Evolutionary conservation across 2,329 filamentous ascomycete genomes (phyloP).

Genomic region (Fusarium sp.): DNA sequence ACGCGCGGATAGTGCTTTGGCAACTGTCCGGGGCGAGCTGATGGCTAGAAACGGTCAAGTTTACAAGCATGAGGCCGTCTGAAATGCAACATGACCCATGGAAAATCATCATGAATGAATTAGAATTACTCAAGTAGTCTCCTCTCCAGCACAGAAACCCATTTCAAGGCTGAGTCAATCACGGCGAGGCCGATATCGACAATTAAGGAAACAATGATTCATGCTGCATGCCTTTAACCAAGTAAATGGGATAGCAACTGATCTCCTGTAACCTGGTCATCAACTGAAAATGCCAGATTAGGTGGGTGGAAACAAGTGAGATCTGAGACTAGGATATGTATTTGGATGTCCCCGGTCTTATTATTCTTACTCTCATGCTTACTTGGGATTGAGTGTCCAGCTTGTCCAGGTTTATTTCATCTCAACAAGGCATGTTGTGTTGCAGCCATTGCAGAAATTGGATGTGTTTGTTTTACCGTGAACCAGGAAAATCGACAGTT

Average conservation of each 20-base stretch:
- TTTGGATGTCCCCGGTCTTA: neutral
- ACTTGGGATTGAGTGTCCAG: slow-evolving; percentile 21
- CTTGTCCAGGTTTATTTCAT: slow-evolving; percentile 36
- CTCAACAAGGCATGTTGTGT: slow-evolving; percentile 15
- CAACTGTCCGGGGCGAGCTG: slow-evolving; percentile 46
- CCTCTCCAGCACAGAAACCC: neutral
- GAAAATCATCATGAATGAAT: neutral
- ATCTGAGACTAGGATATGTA: slow-evolving; percentile 22
- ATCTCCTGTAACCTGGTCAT: neutral
- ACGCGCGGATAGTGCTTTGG: slow-evolving; percentile 42
- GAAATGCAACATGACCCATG: slow-evolving; percentile 36
- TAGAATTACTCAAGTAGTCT: slow-evolving; percentile 1
- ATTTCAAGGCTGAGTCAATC: slow-evolving; percentile 35
- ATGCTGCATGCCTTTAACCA: neutral
- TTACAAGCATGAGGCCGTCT: slow-evolving; percentile 38
- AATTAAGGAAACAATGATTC: slow-evolving; percentile 20
- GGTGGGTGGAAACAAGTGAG: slow-evolving; percentile 11
- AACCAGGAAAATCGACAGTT: slow-evolving; percentile 16
- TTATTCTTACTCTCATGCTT: slow-evolving; percentile 4
- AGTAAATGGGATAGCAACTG: neutral
- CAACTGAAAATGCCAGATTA: slow-evolving; percentile 17
- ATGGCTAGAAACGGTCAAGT: slow-evolving; percentile 43
- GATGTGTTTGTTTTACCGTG: neutral
- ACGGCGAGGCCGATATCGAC: slow-evolving; percentile 34
- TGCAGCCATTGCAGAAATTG: slow-evolving; percentile 5